Evolutionary conservation across 2,329 filamentous ascomycete species (phyloP), one percentile per base, ranked within the genome.

Genomic region (Alternaria burnsii): DNA sequence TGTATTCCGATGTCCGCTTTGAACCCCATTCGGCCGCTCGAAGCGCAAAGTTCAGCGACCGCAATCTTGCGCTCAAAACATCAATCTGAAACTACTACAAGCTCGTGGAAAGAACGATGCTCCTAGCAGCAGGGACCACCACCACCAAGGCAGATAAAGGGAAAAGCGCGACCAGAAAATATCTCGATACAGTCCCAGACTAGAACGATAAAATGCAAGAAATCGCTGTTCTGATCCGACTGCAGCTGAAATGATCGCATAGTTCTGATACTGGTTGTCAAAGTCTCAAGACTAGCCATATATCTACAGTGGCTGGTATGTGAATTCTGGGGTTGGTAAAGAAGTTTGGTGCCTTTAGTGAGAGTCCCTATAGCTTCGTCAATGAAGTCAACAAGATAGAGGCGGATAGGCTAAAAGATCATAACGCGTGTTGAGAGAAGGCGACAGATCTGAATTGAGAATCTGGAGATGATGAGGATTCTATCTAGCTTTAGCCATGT

Each of bases 1-100:
- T 9, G 24, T 11, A 20, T n/a, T 12, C 14, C 46, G 1, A 26
- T 50, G 12, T 38, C 20, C 3, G 24, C 20, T n/a, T n/a, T 14
- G 14, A n/a, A 22, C 20, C 32, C 22, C 22, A 41, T 11, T 24
- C 34, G 20, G 34, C 34, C 7, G 22, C 48, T 5, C 34, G 20
- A 16, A 41, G 41, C 16, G 36, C 48, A 1, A 6, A 14, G 7
- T 8, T 52, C 16, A 52, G 28, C 22, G 18, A 52, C 22, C 22
- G 32, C 22, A 8, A 36, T 12, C 22, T 26, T n/a, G 20, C 20
- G 24, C 22, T 40, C 10, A 18, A 40, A 52, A 52, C n/a, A 8
- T n/a, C 14, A 10, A 52, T 52, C 22, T 34, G 38, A 52, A 22
- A 52, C 34, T 40, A 52, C 48, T 22, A 24, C 32, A 36, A 52